Base-by-base conservation (phyloP, 495 filamentous ascomycete genomes). In the Amorphotheca resinae region DNA sequence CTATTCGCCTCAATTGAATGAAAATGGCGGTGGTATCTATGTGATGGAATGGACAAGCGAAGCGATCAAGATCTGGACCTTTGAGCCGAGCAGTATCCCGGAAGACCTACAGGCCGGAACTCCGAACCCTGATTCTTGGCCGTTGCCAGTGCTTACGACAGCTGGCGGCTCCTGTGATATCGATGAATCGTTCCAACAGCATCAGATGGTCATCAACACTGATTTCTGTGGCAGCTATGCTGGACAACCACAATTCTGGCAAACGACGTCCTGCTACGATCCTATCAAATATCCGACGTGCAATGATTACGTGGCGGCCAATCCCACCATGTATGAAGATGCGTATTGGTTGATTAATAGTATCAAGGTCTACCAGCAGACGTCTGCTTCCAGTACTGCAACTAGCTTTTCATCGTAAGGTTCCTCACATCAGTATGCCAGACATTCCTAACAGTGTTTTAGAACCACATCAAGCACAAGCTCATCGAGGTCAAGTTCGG, bases 201-300 rank as follows among this genome's bases (percentile, higher is more conserved):
- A 89, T 60, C 70, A 73, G 14, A 78, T 93, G 33, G 68, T 91
- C 42, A 74, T 93, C 54, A 73, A 95, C 61, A 82, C 77, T 0
- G 80, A 77, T 2, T 86, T 94, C 62, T 95, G 88, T 60, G 87
- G 88, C 33, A 77, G 77, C 67, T 64, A 41, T 32, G 12, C 9
- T 30, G 22, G 22, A 25, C 15, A 38, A 22, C 3, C 17, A 26
- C 26, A 18, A 1, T 25, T 42, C 20, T 54, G 47, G 47, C 2
- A 41, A 17, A 4, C 8, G 12, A 35, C 38, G 9, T n/a, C 11
- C 33, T 75, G 73, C 55, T 51, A 54, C 23, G 45, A 55, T 33
- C 9, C 12, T 30, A 15, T 41, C 35, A 59, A 61, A 45, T 70
- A 64, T 8, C 32, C 61, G 7, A 74, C 42, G 11, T 85, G 81